Evolutionary conservation across 768 basidiomycete genomes (phyloP), one percentile per base, ranked within the genome.

Genomic region (Podaxis mareebaensis): DNA sequence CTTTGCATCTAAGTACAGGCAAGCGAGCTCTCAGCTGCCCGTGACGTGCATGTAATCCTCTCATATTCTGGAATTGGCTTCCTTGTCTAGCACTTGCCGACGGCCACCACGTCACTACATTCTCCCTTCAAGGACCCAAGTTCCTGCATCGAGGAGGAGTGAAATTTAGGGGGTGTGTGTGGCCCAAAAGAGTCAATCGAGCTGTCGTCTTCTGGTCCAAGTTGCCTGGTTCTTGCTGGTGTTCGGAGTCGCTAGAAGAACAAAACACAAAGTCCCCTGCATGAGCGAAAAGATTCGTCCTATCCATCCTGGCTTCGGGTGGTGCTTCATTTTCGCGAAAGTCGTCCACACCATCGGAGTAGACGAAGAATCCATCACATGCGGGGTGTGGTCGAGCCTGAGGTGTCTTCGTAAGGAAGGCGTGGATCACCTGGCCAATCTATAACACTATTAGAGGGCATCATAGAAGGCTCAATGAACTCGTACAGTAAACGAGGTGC

Each of bases 401-500:
- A 22, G 68, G 66, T 22, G 52, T 42, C 52, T 65, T 64, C 4
- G 60, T 53, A 20, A 75, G 65, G 39, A 67, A 71, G 1, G 68
- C 65, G n/a, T 65, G 64, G 66, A 72, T 71, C 6, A 64, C 71
- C 55, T 73, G 74, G 11, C 72, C 73, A 55, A 59, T 64, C 71
- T 73, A 49, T 15, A 13, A 3, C 24, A 11, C n/a, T 1, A 36
- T 10, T 12, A 46, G 53, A 39, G 11, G 30, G 11, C 15, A 17
- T 20, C 12, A 46, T 20, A 10, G 20, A 20, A 20, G 7, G 4
- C 44, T 8, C n/a, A 8, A 20, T 1, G 8, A 64, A 33, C 3
- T 33, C 74, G 62, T 53, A 74, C 73, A 17, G 68, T 65, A 51
- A 75, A 74, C 0, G 75, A 76, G 5, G 75, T 76, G 56, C 75